Percentiles rank a stretch among this genome's conserved stretches.
Conservation (phyloP, 805 yeast genomes). For the Torulaspora maleeae region DNA sequence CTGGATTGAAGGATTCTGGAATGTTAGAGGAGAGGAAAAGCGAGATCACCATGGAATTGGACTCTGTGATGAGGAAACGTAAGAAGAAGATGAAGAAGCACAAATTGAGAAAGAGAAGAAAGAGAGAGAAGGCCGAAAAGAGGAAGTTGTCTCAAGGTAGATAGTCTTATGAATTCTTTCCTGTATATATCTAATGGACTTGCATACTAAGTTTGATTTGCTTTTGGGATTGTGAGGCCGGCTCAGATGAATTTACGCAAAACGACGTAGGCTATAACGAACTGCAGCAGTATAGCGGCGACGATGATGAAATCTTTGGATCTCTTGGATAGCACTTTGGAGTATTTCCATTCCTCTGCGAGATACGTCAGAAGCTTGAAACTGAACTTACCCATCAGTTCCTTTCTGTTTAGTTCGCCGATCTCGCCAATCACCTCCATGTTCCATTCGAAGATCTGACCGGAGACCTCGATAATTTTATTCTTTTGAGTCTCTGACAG, state of each 20-base stretch:
- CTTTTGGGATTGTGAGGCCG: constrained; percentile 2
- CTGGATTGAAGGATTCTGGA: not conserved
- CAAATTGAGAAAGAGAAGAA: constrained; percentile 95
- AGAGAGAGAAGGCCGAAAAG: constrained; percentile 78
- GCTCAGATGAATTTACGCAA: constrained; percentile 12
- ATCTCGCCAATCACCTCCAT: constrained; percentile 59
- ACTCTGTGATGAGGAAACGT: constrained; percentile 78
- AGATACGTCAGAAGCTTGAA: constrained; percentile 43
- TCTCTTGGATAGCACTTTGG: constrained; percentile 19
- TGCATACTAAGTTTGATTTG: not conserved
- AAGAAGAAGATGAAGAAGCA: constrained; percentile 96
- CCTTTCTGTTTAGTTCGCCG: constrained; percentile 57
- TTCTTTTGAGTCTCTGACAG: constrained; percentile 66
- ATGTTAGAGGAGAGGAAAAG: not conserved
- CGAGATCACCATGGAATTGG: constrained; percentile 39
- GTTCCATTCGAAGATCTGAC: constrained; percentile 60
- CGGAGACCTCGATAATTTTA: constrained; percentile 64
- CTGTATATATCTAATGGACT: constrained; percentile 4
- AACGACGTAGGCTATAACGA: constrained; percentile 9
- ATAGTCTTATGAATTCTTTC: constrained; percentile 10
- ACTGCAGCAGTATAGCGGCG: constrained; percentile 8
- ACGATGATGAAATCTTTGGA: constrained; percentile 13
- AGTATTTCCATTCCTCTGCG: constrained; percentile 33
- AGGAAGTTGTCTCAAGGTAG: constrained; percentile 53
- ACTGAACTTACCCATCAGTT: constrained; percentile 50